Evolutionary conservation across 495 filamentous ascomycete genomes (phyloP), one percentile per base, ranked within the genome.

Genomic region (Elaphomyces granulatus): DNA sequence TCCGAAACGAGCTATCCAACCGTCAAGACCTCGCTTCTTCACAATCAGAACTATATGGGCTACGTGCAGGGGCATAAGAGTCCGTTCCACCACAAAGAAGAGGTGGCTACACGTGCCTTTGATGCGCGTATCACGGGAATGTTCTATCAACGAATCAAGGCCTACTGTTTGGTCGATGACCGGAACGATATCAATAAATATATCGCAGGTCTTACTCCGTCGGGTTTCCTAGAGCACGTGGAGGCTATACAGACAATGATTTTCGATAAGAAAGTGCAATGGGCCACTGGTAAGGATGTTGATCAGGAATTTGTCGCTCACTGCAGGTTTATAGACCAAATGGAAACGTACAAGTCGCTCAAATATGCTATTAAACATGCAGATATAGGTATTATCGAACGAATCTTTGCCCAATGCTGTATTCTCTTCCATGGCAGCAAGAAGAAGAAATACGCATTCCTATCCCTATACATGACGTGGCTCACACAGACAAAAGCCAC

Each of bases 381-480:
- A 33, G 43, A 41, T 33, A 45, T 45, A 26, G 37, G 37, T 14
- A 36, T 45, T 20, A 46, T 48, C 23, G 20, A 20, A 20, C 46
- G 28, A 36, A 16, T 45, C 9, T 31, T 41, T 41, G 32, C 30
- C 30, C 3, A 23, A 18, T 47, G 34, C 18, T 38, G 42, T 34
- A 23, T 47, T 34, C 42, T 38, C 16, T 48, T 48, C 28, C 30
- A 41, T 31, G 46, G 42, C 30, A 32, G 26, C 18, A 36, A 34
- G 15, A 38, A 46, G 33, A 26, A 31, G 19, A 46, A 45, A 39
- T 48, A 46, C 34, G 36, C 37, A 1, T 45, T 45, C 37, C 30
- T 41, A 21, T 47, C 38, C 28, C 36, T 48, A 30, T 48, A 48
- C 37, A 32, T 48, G 32, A 45, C 37, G 31, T 42, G 43, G 42